These are phyloP conservation scores for Leptomonas pyrrhocoris DNA, from an alignment of 208 protist genomes.

Conservation along the genomic window DNA sequence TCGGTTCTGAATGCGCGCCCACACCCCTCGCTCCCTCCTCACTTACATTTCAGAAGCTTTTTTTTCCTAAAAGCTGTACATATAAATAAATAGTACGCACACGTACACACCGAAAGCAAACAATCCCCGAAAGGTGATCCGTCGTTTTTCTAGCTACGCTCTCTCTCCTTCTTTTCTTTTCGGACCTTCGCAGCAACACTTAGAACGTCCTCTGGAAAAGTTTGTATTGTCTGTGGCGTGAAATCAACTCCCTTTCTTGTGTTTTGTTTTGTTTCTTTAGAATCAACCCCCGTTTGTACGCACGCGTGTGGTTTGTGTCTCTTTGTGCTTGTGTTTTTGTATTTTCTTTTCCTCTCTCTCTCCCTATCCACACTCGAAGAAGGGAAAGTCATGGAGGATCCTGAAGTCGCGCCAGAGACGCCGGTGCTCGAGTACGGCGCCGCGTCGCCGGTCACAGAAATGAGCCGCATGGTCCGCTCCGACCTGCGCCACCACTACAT, in stretches of 20 bases:
- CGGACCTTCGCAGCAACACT: constrained; percentile 6
- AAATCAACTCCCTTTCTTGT: too few relatives aligned
- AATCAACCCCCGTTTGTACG: neutral
- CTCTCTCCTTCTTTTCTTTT: neutral
- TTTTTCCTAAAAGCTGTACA: neutral
- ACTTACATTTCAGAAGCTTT: neutral
- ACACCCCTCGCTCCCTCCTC: too few relatives aligned
- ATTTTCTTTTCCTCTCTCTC: constrained; percentile 16
- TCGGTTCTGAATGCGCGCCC: too few relatives aligned
- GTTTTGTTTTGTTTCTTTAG: neutral
- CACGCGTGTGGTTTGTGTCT: constrained; percentile 7
- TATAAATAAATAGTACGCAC: neutral
- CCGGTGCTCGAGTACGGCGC: neutral
- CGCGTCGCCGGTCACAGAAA: constrained; percentile 1
- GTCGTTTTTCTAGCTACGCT: neutral
- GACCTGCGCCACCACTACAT: constrained; percentile 88
- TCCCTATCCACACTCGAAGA: constrained; percentile 19
- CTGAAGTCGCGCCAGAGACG: neutral
- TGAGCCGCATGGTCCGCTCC: constrained; percentile 48
- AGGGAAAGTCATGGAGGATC: constrained; percentile 14
- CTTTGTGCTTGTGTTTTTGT: constrained; percentile 10
- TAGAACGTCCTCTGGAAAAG: neutral
- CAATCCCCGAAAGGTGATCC: neutral
- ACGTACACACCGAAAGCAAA: neutral
- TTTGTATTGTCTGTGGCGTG: too few relatives aligned